phyloP scores from a whole-genome alignment of 148 eudicot genomes.

The Vaccinium myrtillus region DNA sequence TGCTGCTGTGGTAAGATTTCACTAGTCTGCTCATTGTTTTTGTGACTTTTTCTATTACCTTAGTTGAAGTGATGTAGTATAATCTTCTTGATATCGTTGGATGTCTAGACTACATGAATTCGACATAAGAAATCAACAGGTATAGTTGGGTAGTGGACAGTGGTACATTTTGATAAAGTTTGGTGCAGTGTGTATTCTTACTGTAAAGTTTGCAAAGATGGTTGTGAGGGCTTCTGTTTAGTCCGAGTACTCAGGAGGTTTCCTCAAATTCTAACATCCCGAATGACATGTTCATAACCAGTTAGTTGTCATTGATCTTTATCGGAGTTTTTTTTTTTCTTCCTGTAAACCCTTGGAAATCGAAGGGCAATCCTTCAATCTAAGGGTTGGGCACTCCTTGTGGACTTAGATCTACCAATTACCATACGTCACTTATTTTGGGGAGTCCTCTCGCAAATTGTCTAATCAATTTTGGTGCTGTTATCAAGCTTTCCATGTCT shows the following conservation, averaged over 20 bases:
- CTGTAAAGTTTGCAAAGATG: neutral
- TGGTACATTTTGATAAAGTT: neutral
- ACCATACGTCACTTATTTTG: neutral
- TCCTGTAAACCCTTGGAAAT: neutral
- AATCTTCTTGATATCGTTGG: neutral
- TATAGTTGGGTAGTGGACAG: neutral
- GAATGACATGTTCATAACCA: neutral
- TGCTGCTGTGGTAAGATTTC: conserved; percentile 54
- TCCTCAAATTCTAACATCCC: conserved; percentile 5
- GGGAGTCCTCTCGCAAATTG: neutral
- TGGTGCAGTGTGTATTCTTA: neutral
- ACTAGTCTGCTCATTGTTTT: neutral
- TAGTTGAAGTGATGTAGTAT: neutral
- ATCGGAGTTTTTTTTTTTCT: neutral
- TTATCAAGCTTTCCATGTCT: neutral
- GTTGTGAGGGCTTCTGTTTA: neutral
- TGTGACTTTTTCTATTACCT: no score
- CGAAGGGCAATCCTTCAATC: neutral
- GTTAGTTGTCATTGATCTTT: neutral
- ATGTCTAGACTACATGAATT: neutral
- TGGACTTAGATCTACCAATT: neutral
- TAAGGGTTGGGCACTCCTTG: neutral
- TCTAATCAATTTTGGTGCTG: neutral
- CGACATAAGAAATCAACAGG: neutral
- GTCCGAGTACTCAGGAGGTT: neutral